Conservation (phyloP, 805 yeast genomes). For the Sugiyamaella chiloensis region DNA sequence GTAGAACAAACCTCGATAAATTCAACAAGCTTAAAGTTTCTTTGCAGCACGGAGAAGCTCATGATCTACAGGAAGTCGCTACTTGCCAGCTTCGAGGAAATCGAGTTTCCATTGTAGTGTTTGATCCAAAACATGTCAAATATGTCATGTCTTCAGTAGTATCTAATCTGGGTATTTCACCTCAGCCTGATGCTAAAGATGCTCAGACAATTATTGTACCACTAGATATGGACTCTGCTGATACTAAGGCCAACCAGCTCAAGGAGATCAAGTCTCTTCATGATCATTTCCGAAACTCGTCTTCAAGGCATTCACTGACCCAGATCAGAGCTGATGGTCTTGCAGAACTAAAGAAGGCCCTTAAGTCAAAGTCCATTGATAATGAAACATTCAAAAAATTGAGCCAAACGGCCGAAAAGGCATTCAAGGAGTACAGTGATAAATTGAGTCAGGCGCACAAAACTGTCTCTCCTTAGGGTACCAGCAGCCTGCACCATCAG, state of each 20-base stretch:
- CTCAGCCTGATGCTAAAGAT: slow-evolving; percentile 70
- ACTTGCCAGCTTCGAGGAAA: slow-evolving; percentile 34
- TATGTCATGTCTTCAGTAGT: slow-evolving; percentile 67
- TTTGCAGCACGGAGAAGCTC: slow-evolving; percentile 44
- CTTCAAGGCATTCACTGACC: slow-evolving; percentile 49
- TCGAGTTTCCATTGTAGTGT: slow-evolving; percentile 74
- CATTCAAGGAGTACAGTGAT: slow-evolving; percentile 61
- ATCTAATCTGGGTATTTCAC: slow-evolving; percentile 70
- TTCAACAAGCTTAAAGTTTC: slow-evolving; percentile 59
- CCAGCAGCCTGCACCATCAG: too few species aligned
- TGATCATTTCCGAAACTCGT: slow-evolving; percentile 59
- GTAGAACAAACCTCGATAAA: slow-evolving; percentile 60
- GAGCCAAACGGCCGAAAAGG: slow-evolving; percentile 60
- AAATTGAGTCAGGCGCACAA: slow-evolving; percentile 57
- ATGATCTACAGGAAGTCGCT: slow-evolving; percentile 45
- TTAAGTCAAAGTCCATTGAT: slow-evolving; percentile 54
- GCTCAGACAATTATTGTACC: slow-evolving; percentile 71
- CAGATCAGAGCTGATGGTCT: slow-evolving; percentile 56
- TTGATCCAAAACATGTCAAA: slow-evolving; percentile 74
- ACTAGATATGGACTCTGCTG: slow-evolving; percentile 59
- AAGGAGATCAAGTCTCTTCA: slow-evolving; percentile 39
- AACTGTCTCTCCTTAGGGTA: slow-evolving; percentile 2
- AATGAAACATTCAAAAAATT: slow-evolving; percentile 40
- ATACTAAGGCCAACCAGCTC: slow-evolving; percentile 39
- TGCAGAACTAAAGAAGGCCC: slow-evolving; percentile 50